phyloP scores from a whole-genome alignment of 192 early-diverging fungal genomes.

The Funneliformis mosseae region DNA sequence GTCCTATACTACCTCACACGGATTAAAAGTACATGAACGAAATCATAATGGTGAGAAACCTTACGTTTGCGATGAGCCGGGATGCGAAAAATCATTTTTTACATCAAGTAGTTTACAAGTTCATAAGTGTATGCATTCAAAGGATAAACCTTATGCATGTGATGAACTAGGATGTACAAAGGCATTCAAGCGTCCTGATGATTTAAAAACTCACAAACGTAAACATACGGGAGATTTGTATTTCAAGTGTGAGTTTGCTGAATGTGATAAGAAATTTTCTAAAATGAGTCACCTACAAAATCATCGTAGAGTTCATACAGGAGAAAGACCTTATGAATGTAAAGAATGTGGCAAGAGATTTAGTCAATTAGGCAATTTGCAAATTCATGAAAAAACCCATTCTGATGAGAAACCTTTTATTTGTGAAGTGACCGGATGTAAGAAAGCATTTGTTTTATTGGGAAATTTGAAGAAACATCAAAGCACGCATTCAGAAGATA shows the following conservation, averaged over 20 bases:
- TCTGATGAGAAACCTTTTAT: slow-evolving; percentile 74
- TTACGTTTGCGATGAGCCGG: not conserved
- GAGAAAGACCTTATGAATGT: slow-evolving; percentile 67
- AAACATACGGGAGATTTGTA: slow-evolving; percentile 30
- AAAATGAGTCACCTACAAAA: slow-evolving; percentile 59
- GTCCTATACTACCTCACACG: not conserved
- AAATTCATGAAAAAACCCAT: slow-evolving; percentile 82
- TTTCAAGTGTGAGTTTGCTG: slow-evolving; percentile 57
- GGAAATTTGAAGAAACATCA: slow-evolving; percentile 62
- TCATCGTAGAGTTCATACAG: slow-evolving; percentile 61
- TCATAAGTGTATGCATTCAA: not conserved
- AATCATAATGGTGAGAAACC: not conserved
- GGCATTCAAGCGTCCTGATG: not conserved
- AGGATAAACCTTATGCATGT: not conserved
- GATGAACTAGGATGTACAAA: not conserved
- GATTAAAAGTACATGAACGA: not conserved
- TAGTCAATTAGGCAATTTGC: slow-evolving; percentile 79
- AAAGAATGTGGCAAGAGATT: slow-evolving; percentile 79
- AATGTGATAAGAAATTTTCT: slow-evolving; percentile 73
- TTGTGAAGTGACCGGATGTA: slow-evolving; percentile 67
- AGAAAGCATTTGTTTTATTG: slow-evolving; percentile 73
- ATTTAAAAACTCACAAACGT: not conserved
- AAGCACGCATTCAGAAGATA: slow-evolving; percentile 39
- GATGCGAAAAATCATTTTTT: not conserved
- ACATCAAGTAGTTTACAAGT: not conserved